Conservation (phyloP, 371 early-diverging fungal genomes). For the Mucor sp. region DNA sequence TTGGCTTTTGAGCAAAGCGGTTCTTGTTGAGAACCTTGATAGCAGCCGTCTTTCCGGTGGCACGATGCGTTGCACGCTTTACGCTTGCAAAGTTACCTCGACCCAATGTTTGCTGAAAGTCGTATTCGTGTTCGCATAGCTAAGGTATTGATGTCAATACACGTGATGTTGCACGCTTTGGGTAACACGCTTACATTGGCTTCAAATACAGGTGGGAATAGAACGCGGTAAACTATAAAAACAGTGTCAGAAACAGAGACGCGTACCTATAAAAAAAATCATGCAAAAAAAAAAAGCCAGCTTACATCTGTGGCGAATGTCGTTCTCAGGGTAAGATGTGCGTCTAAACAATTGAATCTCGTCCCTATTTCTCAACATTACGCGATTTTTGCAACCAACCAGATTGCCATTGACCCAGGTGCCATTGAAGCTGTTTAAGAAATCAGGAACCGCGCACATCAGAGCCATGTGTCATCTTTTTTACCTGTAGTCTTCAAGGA, state of each 20-base stretch:
- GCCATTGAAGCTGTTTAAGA: conserved; percentile 67
- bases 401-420: conserved; percentile 68
- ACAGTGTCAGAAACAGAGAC: conserved; percentile 13
- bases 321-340: conserved; percentile 9
- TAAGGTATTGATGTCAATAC: conserved; percentile 11
- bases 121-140: conserved; percentile 62
- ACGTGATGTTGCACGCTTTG: neutral
- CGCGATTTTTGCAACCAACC: conserved; percentile 47
- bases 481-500: conserved; percentile 49
- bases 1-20: conserved; percentile 45
- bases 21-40: conserved; percentile 69
- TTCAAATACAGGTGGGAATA: conserved; percentile 26
- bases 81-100: conserved; percentile 74
- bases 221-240: conserved; percentile 24
- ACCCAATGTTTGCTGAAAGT: conserved; percentile 48
- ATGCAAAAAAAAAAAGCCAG: conserved; percentile 11
- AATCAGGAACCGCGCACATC: neutral
- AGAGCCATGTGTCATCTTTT: neutral
- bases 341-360: conserved; percentile 62
- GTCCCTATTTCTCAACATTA: conserved; percentile 65
- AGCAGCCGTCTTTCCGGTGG: conserved; percentile 52
- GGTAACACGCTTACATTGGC: conserved; percentile 20
- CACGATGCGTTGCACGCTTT: conserved; percentile 45
- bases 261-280: conserved; percentile 17
- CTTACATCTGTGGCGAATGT: conserved; percentile 36